Evolutionary conservation across 1,284 basidiomycete genomes (phyloP).

Genomic region (Ceraceosorus guamensis): DNA sequence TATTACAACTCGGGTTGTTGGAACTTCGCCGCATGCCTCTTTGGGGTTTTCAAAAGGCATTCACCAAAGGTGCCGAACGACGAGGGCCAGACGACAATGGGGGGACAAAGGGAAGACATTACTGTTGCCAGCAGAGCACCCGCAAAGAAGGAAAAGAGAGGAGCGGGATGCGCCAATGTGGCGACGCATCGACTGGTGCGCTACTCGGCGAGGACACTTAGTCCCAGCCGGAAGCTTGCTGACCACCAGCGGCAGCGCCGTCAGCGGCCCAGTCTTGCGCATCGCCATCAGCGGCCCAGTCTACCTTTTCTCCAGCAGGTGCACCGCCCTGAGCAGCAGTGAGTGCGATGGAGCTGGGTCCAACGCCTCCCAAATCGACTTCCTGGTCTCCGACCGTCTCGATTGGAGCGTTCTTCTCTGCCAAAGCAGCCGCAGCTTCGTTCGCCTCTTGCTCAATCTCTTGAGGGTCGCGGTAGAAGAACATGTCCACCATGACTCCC

Average conservation of each 20-base stretch:
- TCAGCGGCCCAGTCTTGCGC: slow-evolving; percentile 48
- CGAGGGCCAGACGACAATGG: slow-evolving; percentile 20
- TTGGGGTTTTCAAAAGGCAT: too few species aligned
- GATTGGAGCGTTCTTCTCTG: slow-evolving; percentile 59
- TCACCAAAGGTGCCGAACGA: slow-evolving; percentile 21
- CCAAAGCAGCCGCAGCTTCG: slow-evolving; percentile 67
- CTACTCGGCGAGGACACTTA: slow-evolving; percentile 9
- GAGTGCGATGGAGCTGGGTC: slow-evolving; percentile 33
- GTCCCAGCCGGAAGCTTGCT: slow-evolving; percentile 22
- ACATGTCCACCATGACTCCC: slow-evolving; percentile 98
- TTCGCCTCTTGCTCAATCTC: slow-evolving; percentile 95
- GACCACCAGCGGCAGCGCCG: slow-evolving; percentile 13
- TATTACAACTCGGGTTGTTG: too few species aligned
- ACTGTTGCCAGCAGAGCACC: slow-evolving; percentile 2
- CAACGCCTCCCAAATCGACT: slow-evolving; percentile 24
- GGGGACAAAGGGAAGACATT: slow-evolving; percentile 9
- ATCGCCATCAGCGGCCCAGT: slow-evolving; percentile 63
- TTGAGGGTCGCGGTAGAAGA: slow-evolving; percentile 99
- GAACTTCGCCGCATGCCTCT: too few species aligned
- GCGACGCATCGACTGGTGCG: not conserved
- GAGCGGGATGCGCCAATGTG: not conserved
- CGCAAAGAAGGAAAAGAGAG: not conserved
- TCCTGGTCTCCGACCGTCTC: slow-evolving; percentile 30
- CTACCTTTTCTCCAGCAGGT: slow-evolving; percentile 58
- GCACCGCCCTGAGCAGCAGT: slow-evolving; percentile 61